phyloP scores from a whole-genome alignment of 208 protist genomes.

The Leishmania guyanensis region DNA sequence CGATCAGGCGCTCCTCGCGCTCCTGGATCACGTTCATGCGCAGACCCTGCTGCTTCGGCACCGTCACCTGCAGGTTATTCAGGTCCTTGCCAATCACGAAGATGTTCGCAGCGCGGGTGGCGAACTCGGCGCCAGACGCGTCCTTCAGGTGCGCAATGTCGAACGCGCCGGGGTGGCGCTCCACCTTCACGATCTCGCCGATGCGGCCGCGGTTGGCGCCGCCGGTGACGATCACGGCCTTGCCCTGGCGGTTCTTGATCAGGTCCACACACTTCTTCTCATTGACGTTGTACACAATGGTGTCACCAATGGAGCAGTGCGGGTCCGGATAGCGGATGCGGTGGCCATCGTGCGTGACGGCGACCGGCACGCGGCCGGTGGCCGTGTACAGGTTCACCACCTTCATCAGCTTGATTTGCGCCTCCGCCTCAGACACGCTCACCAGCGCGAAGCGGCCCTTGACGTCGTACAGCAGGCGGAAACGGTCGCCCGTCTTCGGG shows the following conservation, averaged over 20 bases:
- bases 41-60: conserved; percentile 97
- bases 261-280: conserved; percentile 94
- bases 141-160: conserved; percentile 98
- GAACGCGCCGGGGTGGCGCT: conserved; percentile 96
- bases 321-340: conserved; percentile 99
- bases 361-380: conserved; percentile 94
- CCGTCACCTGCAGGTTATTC: conserved; percentile 88
- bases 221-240: conserved; percentile 96
- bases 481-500: conserved; percentile 98
- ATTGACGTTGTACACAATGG: conserved; percentile 97
- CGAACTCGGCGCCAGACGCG: conserved; percentile 93
- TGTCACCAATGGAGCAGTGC: conserved; percentile 95
- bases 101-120: conserved; percentile 98
- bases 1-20: conserved; percentile 84
- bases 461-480: conserved; percentile 99
- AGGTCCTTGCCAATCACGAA: conserved; percentile 98
- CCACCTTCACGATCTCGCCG: conserved; percentile 94
- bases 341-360: conserved; percentile 99
- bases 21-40: conserved; percentile 89
- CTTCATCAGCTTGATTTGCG: conserved; percentile 97
- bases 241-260: conserved; percentile 91
- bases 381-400: conserved; percentile 93
- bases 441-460: conserved; percentile 99
- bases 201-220: conserved; percentile 99
- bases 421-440: conserved; percentile 95